Percentiles rank a stretch among this genome's conserved stretches.
These are phyloP conservation scores for Pisolithus microcarpus DNA, from an alignment of 768 basidiomycete species.

Conservation along the genomic window DNA sequence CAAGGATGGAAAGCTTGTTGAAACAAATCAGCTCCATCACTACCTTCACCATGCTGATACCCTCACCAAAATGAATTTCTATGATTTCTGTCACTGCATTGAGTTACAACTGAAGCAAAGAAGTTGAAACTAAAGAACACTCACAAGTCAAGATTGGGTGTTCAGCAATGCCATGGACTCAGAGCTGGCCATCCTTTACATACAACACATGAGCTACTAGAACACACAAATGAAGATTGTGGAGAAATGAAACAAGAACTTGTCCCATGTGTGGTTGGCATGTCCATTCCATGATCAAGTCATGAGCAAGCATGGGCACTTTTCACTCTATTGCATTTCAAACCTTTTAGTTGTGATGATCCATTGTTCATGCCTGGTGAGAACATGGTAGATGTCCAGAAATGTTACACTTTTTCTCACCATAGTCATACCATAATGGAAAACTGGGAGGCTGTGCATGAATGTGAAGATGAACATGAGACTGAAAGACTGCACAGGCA, in stretches of 20 bases:
- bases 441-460: background rate
- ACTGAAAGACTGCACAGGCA: background rate
- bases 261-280: background rate
- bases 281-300: background rate
- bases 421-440: background rate
- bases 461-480: background rate
- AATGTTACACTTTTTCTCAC: background rate
- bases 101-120: background rate
- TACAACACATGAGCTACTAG: background rate
- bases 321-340: background rate
- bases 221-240: background rate
- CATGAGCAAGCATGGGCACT: background rate
- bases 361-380: too few species aligned
- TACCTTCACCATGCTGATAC: background rate
- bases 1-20: background rate
- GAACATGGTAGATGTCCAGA: too few species aligned
- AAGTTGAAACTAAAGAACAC: background rate
- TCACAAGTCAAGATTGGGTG: background rate
- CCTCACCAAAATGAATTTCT: background rate
- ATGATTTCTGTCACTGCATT: background rate
- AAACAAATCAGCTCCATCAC: background rate
- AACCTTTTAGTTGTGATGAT: background rate
- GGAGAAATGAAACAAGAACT: background rate
- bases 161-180: background rate
- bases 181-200: background rate